phyloP scores from a whole-genome alignment of 192 early-diverging fungal genomes.

The Coemansia sp. region DNA sequence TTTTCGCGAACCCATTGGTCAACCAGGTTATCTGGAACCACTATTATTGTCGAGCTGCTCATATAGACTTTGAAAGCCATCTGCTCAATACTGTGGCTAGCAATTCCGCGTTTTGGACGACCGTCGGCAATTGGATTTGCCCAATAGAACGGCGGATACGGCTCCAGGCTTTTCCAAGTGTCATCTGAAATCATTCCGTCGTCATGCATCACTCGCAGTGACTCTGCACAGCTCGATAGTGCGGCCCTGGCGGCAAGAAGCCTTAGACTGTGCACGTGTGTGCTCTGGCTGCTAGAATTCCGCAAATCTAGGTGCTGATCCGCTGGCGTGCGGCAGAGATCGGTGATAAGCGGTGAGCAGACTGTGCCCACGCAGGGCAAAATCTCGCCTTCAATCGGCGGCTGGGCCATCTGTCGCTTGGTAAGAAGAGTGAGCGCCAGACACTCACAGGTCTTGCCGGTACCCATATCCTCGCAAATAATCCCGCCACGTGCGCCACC shows the following conservation, averaged over 20 bases:
- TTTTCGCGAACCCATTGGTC: slow-evolving; percentile 79
- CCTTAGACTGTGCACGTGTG: slow-evolving; percentile 33
- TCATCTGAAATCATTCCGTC: slow-evolving; percentile 45
- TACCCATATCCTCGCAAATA: slow-evolving; percentile 90
- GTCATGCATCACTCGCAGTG: slow-evolving; percentile 43
- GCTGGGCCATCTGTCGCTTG: slow-evolving; percentile 54
- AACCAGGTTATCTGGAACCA: slow-evolving; percentile 73
- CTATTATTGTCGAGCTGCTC: slow-evolving; percentile 65
- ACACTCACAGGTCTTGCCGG: slow-evolving; percentile 75
- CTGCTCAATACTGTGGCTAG: slow-evolving; percentile 4
- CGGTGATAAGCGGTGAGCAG: slow-evolving; percentile 24
- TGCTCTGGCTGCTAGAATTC: background rate
- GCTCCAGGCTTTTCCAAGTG: slow-evolving; percentile 39
- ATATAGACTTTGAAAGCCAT: slow-evolving; percentile 56
- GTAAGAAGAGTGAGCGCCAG: slow-evolving; percentile 65
- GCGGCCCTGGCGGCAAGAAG: slow-evolving; percentile 49
- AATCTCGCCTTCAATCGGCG: slow-evolving; percentile 36
- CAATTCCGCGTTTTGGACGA: slow-evolving; percentile 13
- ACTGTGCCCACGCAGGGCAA: slow-evolving; percentile 42
- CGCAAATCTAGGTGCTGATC: background rate
- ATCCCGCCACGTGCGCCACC: slow-evolving; percentile 61
- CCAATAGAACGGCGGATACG: slow-evolving; percentile 59
- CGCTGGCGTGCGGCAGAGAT: slow-evolving; percentile 3
- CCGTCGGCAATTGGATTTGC: slow-evolving; percentile 34
- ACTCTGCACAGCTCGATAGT: slow-evolving; percentile 50